Conservation (phyloP, 2,329 filamentous ascomycete species). For the Eurotiales sp. region DNA sequence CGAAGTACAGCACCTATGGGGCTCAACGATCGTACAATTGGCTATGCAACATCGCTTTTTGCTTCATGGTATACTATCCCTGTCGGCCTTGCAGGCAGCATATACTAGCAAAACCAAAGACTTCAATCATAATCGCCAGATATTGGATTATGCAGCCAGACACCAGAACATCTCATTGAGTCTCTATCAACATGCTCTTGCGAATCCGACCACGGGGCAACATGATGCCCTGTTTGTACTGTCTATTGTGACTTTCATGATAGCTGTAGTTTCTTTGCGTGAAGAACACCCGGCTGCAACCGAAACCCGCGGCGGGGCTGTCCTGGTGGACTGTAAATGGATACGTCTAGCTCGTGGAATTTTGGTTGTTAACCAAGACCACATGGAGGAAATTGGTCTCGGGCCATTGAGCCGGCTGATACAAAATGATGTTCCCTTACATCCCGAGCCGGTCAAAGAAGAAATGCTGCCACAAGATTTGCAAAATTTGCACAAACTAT, state of each 20-base stretch:
- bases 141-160: conserved; percentile 9
- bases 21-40: conserved; percentile 22
- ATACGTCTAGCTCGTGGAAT: conserved; percentile 13
- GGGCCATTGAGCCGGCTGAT: background rate
- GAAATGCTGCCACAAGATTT: background rate
- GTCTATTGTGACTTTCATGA: conserved; percentile 8
- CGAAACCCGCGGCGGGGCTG: background rate
- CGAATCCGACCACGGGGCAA: background rate
- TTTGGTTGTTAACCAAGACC: background rate
- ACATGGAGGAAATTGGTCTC: background rate
- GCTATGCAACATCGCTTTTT: conserved; percentile 26
- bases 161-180: conserved; percentile 11
- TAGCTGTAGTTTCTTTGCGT: conserved; percentile 3
- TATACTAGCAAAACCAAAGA: conserved; percentile 1
- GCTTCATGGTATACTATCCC: conserved; percentile 26
- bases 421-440: background rate
- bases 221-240: conserved; percentile 11
- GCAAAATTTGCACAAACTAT: background rate
- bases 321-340: conserved; percentile 14
- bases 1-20: conserved; percentile 22
- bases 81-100: conserved; percentile 23
- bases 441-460: background rate
- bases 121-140: background rate
- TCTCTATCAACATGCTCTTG: conserved; percentile 11
- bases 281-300: conserved; percentile 4